Evolutionary conservation across 768 basidiomycete genomes (phyloP).

Genomic region (Tricholoma sp.): DNA sequence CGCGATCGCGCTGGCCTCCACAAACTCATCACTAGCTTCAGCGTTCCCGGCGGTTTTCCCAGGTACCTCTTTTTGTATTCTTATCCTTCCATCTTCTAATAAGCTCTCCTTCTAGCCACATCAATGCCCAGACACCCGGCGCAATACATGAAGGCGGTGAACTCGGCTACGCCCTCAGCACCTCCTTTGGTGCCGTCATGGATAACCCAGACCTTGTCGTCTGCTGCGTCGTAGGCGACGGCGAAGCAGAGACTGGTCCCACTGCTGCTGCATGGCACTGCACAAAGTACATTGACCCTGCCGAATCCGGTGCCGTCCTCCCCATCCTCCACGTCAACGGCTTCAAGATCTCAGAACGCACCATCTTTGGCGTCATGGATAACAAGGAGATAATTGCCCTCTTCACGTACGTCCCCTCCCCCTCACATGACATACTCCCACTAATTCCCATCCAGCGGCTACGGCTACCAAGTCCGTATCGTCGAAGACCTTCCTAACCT

Average conservation of each 20-base stretch:
- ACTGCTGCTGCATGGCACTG: constrained; percentile 82
- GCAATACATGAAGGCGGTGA: constrained; percentile 91
- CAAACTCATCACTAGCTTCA: constrained; percentile 70
- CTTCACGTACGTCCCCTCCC: constrained; percentile 50
- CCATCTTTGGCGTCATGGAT: constrained; percentile 89
- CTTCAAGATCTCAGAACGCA: constrained; percentile 88
- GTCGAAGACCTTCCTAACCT: constrained; percentile 64
- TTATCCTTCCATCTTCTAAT: neutral
- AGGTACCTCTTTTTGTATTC: constrained; percentile 37
- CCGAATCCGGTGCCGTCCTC: constrained; percentile 86
- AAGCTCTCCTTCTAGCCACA: constrained; percentile 38
- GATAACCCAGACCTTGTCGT: constrained; percentile 85
- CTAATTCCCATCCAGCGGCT: constrained; percentile 41
- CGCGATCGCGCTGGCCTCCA: constrained; percentile 55
- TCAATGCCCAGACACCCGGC: constrained; percentile 84
- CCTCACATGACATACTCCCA: constrained; percentile 3
- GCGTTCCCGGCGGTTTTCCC: constrained; percentile 80
- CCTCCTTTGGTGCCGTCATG: constrained; percentile 87
- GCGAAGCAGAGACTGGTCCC: constrained; percentile 80
- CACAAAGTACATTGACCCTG: constrained; percentile 87
- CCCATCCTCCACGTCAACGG: constrained; percentile 87
- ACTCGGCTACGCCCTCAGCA: constrained; percentile 83
- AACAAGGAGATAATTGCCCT: constrained; percentile 72
- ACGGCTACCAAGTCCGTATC: constrained; percentile 87
- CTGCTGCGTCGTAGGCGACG: constrained; percentile 82